Evolutionary conservation across 1,139 yeast genomes (phyloP).

Genomic region (Lodderomyces jiufengensis): DNA sequence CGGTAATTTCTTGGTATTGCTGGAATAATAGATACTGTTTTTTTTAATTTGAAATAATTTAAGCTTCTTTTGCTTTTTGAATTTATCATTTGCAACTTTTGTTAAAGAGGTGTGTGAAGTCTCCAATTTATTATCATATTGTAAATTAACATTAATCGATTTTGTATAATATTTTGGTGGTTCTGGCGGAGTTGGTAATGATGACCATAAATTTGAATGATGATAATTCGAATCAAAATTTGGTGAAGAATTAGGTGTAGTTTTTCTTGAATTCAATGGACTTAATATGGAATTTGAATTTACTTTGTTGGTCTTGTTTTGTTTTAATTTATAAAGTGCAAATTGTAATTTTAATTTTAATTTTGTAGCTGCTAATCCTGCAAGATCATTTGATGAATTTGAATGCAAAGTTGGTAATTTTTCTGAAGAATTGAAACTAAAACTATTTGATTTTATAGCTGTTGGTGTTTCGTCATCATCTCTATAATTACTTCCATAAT

Average conservation of each 20-base stretch:
- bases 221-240: constrained; percentile 1
- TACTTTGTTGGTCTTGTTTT: constrained; percentile 9
- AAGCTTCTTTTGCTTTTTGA: constrained; percentile 18
- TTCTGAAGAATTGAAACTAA: constrained; percentile 12
- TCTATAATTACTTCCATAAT: background rate
- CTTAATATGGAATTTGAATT: constrained; percentile 12
- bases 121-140: constrained; percentile 3
- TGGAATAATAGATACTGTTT: constrained; percentile 24
- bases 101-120: constrained; percentile 18
- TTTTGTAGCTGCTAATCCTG: constrained; percentile 52
- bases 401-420: constrained; percentile 3
- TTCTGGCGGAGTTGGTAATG: constrained; percentile 20
- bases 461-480: constrained; percentile 10
- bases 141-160: constrained; percentile 26
- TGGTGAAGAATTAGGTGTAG: constrained; percentile 11
- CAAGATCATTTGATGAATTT: constrained; percentile 19
- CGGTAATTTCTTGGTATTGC: constrained; percentile 13
- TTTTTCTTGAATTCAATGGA: constrained; percentile 10
- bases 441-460: constrained; percentile 16
- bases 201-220: constrained; percentile 5
- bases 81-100: constrained; percentile 21
- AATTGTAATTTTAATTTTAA: constrained; percentile 68
- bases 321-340: constrained; percentile 70
- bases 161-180: constrained; percentile 15
- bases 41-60: constrained; percentile 35